Percentiles rank a stretch among this genome's conserved stretches.
These are phyloP conservation scores for Solanum peruvianum DNA, from an alignment of 257 asterid genomes.

Conservation along the genomic window DNA sequence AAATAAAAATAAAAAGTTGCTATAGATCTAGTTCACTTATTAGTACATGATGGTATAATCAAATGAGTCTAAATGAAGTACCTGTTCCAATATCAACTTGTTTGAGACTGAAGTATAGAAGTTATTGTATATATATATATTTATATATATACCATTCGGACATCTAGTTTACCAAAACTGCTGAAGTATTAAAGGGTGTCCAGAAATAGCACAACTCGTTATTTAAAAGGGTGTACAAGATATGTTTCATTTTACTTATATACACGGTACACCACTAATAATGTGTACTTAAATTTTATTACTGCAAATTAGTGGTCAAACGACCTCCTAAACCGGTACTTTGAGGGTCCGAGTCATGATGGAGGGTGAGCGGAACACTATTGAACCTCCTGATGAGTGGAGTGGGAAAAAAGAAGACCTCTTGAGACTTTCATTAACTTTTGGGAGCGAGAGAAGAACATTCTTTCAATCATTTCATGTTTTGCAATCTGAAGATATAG, in stretches of 20 bases:
- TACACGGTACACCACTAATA: background rate
- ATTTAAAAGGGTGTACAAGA: too few relatives aligned
- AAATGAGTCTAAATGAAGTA: background rate
- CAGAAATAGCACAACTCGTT: too few relatives aligned
- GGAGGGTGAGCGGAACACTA: background rate
- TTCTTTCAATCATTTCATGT: background rate
- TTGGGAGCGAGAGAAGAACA: background rate
- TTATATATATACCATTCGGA: background rate
- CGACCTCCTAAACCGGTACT: background rate
- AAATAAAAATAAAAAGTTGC: too few relatives aligned
- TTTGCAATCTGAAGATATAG: background rate
- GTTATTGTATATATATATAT: background rate
- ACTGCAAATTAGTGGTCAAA: background rate
- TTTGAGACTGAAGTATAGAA: background rate
- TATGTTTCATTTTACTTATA: too few relatives aligned
- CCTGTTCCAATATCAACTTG: background rate
- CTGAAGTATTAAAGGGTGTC: background rate
- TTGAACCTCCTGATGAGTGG: background rate
- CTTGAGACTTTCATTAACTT: background rate
- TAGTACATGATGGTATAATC: background rate
- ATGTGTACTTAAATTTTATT: background rate
- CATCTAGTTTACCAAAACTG: background rate
- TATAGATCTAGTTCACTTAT: background rate
- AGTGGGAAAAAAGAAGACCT: background rate
- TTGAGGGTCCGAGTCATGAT: background rate